These are phyloP conservation scores for Tulasnella sp. DNA, from an alignment of 768 basidiomycete genomes.

Conservation along the genomic window DNA sequence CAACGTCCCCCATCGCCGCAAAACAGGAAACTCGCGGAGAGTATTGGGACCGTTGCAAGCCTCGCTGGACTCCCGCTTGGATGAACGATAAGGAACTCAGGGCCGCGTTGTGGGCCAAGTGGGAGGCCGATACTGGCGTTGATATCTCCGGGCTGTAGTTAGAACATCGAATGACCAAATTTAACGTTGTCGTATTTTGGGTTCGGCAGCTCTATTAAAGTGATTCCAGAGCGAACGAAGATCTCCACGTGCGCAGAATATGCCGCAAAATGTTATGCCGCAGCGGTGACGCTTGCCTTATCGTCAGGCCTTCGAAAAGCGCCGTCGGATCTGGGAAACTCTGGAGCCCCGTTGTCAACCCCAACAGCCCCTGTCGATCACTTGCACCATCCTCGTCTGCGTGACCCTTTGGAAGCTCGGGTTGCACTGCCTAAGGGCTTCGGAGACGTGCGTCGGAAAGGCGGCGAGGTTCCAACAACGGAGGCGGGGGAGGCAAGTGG, in stretches of 20 bases:
- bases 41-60: conserved; percentile 1
- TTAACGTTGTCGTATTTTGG: too few relatives aligned
- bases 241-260: too few relatives aligned
- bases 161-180: too few relatives aligned
- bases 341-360: background rate
- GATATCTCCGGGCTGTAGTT: background rate
- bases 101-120: background rate
- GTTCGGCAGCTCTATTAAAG: too few relatives aligned
- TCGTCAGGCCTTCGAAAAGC: background rate
- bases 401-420: background rate
- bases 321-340: background rate
- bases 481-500: background rate
- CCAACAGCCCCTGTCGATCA: background rate
- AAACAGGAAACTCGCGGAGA: background rate
- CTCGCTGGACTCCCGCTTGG: conserved; percentile 3
- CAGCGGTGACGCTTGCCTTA: too few relatives aligned
- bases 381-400: background rate
- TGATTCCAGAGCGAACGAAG: too few relatives aligned
- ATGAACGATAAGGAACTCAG: background rate
- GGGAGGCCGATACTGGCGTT: background rate
- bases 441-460: background rate
- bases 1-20: background rate
- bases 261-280: too few relatives aligned
- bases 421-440: background rate
- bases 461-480: background rate